These are phyloP conservation scores for Selaginella moellendorffii DNA, from an alignment of 75 land plant species.

Conservation along the genomic window DNA sequence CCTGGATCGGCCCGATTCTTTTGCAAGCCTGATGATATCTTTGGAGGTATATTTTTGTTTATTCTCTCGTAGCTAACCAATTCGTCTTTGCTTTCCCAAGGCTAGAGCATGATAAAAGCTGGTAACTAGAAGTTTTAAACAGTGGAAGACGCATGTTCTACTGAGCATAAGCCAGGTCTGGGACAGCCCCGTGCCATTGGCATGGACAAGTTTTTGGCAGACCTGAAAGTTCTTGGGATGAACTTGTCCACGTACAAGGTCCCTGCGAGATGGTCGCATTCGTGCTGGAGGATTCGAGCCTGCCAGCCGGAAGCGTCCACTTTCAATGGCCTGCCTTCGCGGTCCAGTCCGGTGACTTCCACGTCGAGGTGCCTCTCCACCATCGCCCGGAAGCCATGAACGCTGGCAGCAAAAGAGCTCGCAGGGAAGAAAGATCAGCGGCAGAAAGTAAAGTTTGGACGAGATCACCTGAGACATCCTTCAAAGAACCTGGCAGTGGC, in stretches of 20 bases:
- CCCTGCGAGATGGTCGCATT: conserved; percentile 89
- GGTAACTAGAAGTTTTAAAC: no score
- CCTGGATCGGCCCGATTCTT: conserved; percentile 81
- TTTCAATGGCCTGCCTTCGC: conserved; percentile 66
- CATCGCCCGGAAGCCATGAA: conserved; percentile 61
- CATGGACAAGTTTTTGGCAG: conserved; percentile 46
- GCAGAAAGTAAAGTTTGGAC: not conserved
- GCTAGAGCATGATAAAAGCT: no score
- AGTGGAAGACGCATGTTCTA: no score
- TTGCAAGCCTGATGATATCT: conserved; percentile 35
- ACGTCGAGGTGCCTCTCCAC: conserved; percentile 79
- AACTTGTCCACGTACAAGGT: conserved; percentile 80
- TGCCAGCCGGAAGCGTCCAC: conserved; percentile 86
- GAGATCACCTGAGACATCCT: conserved; percentile 72
- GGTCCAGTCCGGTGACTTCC: conserved; percentile 67
- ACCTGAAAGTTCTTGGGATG: conserved; percentile 67
- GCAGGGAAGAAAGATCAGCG: not conserved
- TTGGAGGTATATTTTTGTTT: not conserved
- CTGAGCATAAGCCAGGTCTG: conserved; percentile 39
- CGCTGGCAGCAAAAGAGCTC: conserved; percentile 27
- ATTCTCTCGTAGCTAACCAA: no score
- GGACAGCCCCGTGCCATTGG: conserved; percentile 72
- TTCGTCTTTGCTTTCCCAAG: no score
- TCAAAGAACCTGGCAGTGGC: conserved; percentile 76
- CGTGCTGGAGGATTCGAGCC: conserved; percentile 92